Conservation (phyloP, 805 yeast genomes). For the Candida sphagnicola region DNA sequence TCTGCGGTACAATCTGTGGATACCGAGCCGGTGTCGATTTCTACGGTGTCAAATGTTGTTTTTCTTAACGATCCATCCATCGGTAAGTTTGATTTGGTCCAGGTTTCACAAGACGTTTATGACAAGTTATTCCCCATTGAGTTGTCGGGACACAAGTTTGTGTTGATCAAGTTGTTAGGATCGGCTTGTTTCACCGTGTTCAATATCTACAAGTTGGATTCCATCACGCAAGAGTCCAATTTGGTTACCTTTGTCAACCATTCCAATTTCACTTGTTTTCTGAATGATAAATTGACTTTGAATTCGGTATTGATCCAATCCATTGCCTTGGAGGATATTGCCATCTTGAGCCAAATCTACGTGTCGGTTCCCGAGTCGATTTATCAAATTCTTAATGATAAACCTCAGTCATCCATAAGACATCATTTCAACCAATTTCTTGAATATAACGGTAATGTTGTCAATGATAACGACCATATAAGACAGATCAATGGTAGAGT, state of each 20-base stretch:
- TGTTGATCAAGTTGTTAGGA: slow-evolving; percentile 35
- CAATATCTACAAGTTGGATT: slow-evolving; percentile 32
- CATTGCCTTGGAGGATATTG: slow-evolving; percentile 28
- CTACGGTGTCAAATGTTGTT: slow-evolving; percentile 26
- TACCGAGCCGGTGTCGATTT: slow-evolving; percentile 11
- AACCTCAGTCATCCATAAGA: slow-evolving; percentile 30
- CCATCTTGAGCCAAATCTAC: slow-evolving; percentile 41
- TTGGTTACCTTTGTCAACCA: slow-evolving; percentile 39
- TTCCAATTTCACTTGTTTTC: slow-evolving; percentile 27
- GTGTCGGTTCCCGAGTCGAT: slow-evolving; percentile 44
- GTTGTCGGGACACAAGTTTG: slow-evolving; percentile 15
- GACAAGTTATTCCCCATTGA: slow-evolving; percentile 26
- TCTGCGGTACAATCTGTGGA: background rate
- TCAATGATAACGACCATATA: slow-evolving; percentile 40
- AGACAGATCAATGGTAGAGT: slow-evolving; percentile 48
- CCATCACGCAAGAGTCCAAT: slow-evolving; percentile 20
- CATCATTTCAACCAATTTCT: slow-evolving; percentile 26
- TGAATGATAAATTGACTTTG: slow-evolving; percentile 39
- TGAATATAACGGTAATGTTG: slow-evolving; percentile 19
- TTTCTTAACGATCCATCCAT: slow-evolving; percentile 28
- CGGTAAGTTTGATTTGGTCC: slow-evolving; percentile 22
- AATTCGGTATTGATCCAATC: slow-evolving; percentile 35
- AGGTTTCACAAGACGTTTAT: slow-evolving; percentile 32
- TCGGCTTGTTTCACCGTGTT: slow-evolving; percentile 29
- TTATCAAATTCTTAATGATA: slow-evolving; percentile 27